A percentile compares a stretch with the other conserved stretches of the same genome.
Conservation (phyloP, 345 rosid species). For the Camelina neglecta region DNA sequence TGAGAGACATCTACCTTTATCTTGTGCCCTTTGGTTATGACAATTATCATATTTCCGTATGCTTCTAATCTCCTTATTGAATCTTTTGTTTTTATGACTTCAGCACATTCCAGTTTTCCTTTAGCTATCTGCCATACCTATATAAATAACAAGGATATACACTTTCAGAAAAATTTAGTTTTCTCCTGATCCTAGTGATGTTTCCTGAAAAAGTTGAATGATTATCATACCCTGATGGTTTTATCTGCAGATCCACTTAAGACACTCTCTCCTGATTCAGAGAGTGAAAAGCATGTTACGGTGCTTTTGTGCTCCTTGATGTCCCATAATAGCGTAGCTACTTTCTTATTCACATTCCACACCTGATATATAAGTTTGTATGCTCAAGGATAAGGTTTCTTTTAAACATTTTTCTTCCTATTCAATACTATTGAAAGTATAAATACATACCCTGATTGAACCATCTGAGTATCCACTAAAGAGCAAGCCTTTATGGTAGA, state of each 20-base stretch:
- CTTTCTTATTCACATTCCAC: conserved; percentile 71
- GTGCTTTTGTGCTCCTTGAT: conserved; percentile 74
- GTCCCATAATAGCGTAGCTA: conserved; percentile 65
- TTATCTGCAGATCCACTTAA: conserved; percentile 90
- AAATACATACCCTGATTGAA: conserved; percentile 64
- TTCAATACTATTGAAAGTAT: background rate
- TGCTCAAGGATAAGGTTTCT: background rate
- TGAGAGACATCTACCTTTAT: conserved; percentile 60
- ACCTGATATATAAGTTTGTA: conserved; percentile 47
- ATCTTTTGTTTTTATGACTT: conserved; percentile 70
- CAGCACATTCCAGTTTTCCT: conserved; percentile 66
- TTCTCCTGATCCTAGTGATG: background rate
- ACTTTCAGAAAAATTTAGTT: background rate
- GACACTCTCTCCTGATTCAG: conserved; percentile 73
- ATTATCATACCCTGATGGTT: conserved; percentile 62
- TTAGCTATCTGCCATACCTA: conserved; percentile 82
- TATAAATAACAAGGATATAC: conserved; percentile 23
- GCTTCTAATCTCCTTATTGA: conserved; percentile 64
- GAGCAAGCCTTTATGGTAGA: conserved; percentile 86
- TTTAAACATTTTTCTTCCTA: background rate
- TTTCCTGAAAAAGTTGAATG: conserved; percentile 9
- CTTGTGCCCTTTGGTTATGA: conserved; percentile 59
- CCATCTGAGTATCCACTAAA: conserved; percentile 87
- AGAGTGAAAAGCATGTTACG: conserved; percentile 81
- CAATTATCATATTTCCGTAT: conserved; percentile 53